Percentiles rank a stretch among this genome's conserved stretches.
phyloP scores from a whole-genome alignment of 352 stramenopile species.

The Globisporangium radiosum region DNA sequence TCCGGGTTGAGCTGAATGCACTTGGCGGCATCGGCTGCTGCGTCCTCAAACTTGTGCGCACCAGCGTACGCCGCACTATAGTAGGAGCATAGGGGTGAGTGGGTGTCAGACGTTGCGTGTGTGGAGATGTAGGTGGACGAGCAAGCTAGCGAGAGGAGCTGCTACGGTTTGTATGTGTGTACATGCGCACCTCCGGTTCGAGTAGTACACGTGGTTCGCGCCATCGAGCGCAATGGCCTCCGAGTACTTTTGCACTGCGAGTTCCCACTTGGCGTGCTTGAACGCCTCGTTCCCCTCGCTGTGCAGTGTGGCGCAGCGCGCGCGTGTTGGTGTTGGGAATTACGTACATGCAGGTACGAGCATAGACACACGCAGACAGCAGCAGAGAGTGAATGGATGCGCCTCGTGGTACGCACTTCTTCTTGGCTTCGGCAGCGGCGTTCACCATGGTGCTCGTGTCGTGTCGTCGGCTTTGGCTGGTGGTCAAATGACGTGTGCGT shows the following conservation, averaged over 20 bases:
- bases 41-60: conserved; percentile 70
- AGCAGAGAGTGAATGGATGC: no score
- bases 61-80: conserved; percentile 61
- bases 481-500: conserved; percentile 4
- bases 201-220: conserved; percentile 92
- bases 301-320: background rate
- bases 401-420: conserved; percentile 40
- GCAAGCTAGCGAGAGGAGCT: background rate
- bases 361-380: background rate
- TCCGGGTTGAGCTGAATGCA: conserved; percentile 90
- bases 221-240: conserved; percentile 87
- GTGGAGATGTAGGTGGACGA: background rate
- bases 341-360: background rate
- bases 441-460: conserved; percentile 37
- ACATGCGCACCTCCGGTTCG: conserved; percentile 75
- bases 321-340: no score
- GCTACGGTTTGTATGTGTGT: background rate
- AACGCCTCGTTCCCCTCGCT: conserved; percentile 94
- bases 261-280: conserved; percentile 86
- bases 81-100: no score
- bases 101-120: background rate
- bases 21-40: conserved; percentile 76
- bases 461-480: background rate
- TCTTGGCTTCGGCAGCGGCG: conserved; percentile 74
- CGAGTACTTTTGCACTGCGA: conserved; percentile 91